Evolutionary conservation across 257 asterid species (phyloP).

Genomic region (Ligustrum vulgare): DNA sequence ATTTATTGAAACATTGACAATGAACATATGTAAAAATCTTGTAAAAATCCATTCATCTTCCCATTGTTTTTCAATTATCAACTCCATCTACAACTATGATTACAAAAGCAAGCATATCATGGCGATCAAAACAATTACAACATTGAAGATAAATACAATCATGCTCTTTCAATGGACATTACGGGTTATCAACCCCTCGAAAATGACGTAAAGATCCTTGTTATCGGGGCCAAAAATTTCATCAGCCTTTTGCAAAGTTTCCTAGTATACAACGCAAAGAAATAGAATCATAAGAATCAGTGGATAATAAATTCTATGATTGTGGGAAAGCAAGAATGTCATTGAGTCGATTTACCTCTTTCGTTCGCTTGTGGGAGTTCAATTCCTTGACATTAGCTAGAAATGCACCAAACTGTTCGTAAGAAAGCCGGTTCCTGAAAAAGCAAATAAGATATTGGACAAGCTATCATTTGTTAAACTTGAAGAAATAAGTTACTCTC

Average conservation of each 20-base stretch:
- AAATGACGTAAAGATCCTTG: conserved; percentile 77
- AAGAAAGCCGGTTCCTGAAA: conserved; percentile 75
- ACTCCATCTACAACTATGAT: conserved; percentile 30
- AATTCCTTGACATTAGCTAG: conserved; percentile 90
- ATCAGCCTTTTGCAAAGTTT: conserved; percentile 79
- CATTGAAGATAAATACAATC: not conserved
- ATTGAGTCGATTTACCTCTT: conserved; percentile 49
- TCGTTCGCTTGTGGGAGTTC: conserved; percentile 93
- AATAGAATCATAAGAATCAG: conserved; percentile 14
- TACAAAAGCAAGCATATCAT: conserved; percentile 18
- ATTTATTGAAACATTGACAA: conserved; percentile 18
- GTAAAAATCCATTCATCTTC: conserved; percentile 16
- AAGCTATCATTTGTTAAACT: not conserved
- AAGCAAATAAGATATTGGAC: conserved; percentile 12
- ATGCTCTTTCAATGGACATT: conserved; percentile 50
- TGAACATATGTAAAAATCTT: conserved; percentile 21
- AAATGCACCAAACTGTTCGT: conserved; percentile 93
- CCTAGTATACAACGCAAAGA: conserved; percentile 44
- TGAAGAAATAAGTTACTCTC: not conserved
- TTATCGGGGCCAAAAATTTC: conserved; percentile 91
- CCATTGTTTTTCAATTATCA: not conserved
- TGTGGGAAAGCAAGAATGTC: too few species aligned
- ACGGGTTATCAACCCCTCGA: conserved; percentile 85
- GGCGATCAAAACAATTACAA: conserved; percentile 2
- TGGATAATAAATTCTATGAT: not conserved